phyloP scores from a whole-genome alignment of 2,329 filamentous ascomycete species.

The Cercospora sp. region DNA sequence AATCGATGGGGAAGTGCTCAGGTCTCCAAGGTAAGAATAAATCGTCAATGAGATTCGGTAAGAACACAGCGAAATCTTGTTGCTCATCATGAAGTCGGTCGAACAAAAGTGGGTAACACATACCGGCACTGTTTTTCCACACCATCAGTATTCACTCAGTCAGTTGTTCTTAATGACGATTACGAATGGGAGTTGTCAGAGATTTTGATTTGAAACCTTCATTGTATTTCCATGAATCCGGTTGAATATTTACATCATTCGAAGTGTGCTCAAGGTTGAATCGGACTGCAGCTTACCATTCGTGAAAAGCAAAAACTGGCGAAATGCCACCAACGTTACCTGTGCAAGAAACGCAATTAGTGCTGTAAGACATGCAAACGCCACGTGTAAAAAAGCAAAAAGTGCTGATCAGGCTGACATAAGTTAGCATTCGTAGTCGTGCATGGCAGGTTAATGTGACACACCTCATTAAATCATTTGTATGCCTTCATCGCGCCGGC shows the following conservation, averaged over 20 bases:
- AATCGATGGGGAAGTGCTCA: constrained; percentile 9
- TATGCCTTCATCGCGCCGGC: constrained; percentile 26
- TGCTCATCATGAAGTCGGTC: constrained; percentile 55
- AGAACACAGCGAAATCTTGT: constrained; percentile 63
- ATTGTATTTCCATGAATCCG: constrained; percentile 25
- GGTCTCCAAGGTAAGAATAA: constrained; percentile 25
- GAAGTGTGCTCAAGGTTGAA: background rate
- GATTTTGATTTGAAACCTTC: constrained; percentile 34
- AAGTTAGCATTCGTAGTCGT: background rate
- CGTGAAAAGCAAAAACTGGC: background rate
- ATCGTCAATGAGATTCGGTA: constrained; percentile 49
- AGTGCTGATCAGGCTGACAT: background rate
- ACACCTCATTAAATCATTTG: constrained; percentile 12
- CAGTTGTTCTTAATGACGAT: background rate
- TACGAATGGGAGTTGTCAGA: constrained; percentile 20
- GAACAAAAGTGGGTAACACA: background rate
- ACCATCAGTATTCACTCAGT: background rate
- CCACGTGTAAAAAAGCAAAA: background rate
- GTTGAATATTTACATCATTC: constrained; percentile 26
- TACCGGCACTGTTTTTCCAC: background rate
- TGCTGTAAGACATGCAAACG: background rate
- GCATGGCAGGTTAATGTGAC: background rate
- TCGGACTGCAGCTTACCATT: constrained; percentile 14
- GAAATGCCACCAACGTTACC: background rate
- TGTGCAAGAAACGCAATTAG: background rate